Evolutionary conservation across 768 basidiomycete genomes (phyloP).

Genomic region (Hysterangium stoloniferum): DNA sequence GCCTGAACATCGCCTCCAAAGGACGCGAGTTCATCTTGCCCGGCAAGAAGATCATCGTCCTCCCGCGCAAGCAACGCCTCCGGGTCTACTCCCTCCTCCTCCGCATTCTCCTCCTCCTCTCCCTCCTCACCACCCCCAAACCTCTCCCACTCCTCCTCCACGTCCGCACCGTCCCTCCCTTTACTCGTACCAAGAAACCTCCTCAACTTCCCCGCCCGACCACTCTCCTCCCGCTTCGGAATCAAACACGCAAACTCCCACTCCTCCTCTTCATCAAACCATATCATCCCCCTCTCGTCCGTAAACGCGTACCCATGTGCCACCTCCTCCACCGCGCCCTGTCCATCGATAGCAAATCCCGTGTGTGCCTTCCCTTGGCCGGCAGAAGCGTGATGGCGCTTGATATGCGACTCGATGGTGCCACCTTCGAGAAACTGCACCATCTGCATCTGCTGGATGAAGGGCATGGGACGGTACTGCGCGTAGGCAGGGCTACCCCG

Average conservation of each 20-base stretch:
- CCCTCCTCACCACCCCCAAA: not conserved
- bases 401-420: constrained; percentile 6
- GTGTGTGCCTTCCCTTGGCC: constrained; percentile 3
- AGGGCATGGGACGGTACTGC: constrained; percentile 5
- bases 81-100: not conserved
- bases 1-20: not conserved
- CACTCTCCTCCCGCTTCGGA: not conserved
- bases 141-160: constrained; percentile 1
- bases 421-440: constrained; percentile 9
- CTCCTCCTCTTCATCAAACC: constrained; percentile 12
- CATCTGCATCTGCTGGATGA: constrained; percentile 12
- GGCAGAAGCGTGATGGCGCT: constrained; percentile 2
- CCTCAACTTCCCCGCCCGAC: not conserved
- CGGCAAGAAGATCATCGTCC: not conserved
- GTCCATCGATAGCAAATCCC: not conserved
- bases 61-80: not conserved
- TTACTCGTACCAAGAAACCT: not conserved
- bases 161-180: not conserved
- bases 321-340: not conserved
- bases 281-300: constrained; percentile 9
- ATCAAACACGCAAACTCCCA: constrained; percentile 10
- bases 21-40: not conserved
- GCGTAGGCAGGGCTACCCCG: not conserved
- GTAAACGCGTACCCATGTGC: constrained; percentile 6
- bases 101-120: not conserved